Conservation (phyloP, 2,329 filamentous ascomycete genomes). For the Fusarium irregulare region DNA sequence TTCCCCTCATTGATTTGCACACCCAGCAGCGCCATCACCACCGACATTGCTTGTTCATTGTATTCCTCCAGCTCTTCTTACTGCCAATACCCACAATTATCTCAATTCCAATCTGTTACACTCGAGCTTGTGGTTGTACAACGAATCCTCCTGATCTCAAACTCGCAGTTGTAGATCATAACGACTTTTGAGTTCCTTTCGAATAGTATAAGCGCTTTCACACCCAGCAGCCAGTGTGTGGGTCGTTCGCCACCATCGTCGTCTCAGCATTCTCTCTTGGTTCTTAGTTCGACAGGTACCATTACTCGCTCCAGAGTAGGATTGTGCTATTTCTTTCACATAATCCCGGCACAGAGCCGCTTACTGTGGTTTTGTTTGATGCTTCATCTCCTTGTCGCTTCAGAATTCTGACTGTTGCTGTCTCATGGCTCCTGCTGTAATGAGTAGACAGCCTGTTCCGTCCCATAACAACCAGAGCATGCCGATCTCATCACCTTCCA, state of each 20-base stretch:
- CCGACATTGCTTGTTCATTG: conserved; percentile 4
- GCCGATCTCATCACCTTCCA: conserved; percentile 30
- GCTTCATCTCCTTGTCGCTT: not conserved
- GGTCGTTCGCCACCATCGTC: conserved; percentile 30
- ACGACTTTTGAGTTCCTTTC: not conserved
- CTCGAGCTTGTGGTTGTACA: not conserved
- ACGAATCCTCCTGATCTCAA: not conserved
- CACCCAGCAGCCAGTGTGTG: conserved; percentile 7
- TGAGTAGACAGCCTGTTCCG: conserved; percentile 28
- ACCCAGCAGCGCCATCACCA: conserved; percentile 9
- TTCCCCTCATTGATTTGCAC: conserved; percentile 15
- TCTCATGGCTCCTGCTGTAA: conserved; percentile 21
- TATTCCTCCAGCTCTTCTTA: not conserved
- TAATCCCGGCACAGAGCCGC: conserved; percentile 7
- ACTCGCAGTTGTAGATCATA: not conserved
- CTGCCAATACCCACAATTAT: not conserved
- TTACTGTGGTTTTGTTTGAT: conserved; percentile 3
- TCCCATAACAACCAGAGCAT: conserved; percentile 22
- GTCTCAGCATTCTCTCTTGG: conserved; percentile 28
- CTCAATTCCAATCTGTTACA: not conserved
- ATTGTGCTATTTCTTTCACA: conserved; percentile 7
- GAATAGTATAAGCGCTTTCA: conserved; percentile 7
- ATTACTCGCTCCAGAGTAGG: conserved; percentile 11
- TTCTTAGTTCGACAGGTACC: conserved; percentile 23
- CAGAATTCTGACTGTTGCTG: not conserved